These are phyloP conservation scores for Closterium sp. DNA, from an alignment of 139 green algal genomes.

Conservation along the genomic window DNA sequence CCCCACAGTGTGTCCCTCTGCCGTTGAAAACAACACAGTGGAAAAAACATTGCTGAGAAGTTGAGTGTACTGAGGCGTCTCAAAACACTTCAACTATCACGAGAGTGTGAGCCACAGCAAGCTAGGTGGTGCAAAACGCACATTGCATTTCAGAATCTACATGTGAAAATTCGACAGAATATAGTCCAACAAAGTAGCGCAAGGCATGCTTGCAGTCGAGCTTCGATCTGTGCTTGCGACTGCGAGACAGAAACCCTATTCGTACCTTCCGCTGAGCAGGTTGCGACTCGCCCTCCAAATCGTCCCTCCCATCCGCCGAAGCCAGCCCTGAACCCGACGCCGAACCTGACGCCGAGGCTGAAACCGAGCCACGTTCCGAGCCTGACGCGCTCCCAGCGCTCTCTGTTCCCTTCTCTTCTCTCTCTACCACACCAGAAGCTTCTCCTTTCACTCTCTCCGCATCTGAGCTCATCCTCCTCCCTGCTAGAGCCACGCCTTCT, in stretches of 20 bases:
- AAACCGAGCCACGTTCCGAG: too few relatives aligned
- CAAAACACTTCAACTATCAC: too few relatives aligned
- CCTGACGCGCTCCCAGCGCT: background rate
- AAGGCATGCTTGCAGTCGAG: too few relatives aligned
- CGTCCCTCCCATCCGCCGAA: background rate
- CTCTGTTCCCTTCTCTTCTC: background rate
- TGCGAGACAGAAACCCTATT: background rate
- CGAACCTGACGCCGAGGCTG: background rate
- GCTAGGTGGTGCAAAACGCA: too few relatives aligned
- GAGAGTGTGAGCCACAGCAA: too few relatives aligned
- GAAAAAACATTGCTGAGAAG: too few relatives aligned
- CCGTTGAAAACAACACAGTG: background rate
- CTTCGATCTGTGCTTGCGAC: too few relatives aligned
- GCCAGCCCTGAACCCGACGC: background rate
- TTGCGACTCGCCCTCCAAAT: background rate
- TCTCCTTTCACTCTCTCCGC: background rate
- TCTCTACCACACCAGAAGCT: background rate
- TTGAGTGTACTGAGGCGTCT: too few relatives aligned
- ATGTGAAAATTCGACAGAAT: too few relatives aligned
- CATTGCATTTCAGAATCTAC: too few relatives aligned
- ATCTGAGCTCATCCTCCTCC: background rate
- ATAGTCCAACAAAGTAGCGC: too few relatives aligned
- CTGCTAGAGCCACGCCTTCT: background rate
- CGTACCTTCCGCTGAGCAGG: background rate
- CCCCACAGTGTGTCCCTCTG: background rate